Evolutionary conservation across 148 eudicot species (phyloP), one percentile per base, ranked within the genome.

Genomic region (Dysphania ambrosioides): DNA sequence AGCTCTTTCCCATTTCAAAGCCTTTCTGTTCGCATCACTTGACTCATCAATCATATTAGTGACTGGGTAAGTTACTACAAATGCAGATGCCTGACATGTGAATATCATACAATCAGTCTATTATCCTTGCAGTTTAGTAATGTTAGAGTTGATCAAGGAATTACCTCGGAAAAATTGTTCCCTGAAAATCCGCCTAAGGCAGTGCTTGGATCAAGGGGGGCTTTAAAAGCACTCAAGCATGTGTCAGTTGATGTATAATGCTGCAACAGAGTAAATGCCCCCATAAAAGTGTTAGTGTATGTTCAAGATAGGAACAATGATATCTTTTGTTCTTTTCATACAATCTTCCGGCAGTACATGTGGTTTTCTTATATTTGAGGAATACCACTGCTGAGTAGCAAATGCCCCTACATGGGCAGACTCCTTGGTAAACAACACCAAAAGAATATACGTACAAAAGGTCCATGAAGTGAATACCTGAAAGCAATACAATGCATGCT

Each of bases 1-100:
- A 82, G 93, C 93, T 67, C 83, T 84, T 81, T 89, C 93, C 93
- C 93, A 89, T 68, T 82, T 89, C 71, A 87, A 86, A 68, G 84
- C 89, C 77, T 81, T 89, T 76, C 66, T 79, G 75, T 72, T 85
- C 62, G 78, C 93, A 78, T 71, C 83, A 76, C 86, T 86, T 71
- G 77, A 75, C 40, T 82, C 80, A 47, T 89, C 87, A 49, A 86
- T 56, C 74, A 80, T 83, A 75, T 86, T 89, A 76, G 83, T 86
- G 38, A 89, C 90, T 53, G 93, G 93, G 79, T 89, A 89, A 21
- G 93, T 89, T 69, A 89, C 71, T n/a, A 87, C 70, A 80, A 89
- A 86, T 31, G 91, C 90, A 40, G 91, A 75, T 81, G 93, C 93
- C 91, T 89, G 86, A 53, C 64, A 76, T 77, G 38, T 49, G 42